Evolutionary conservation across 192 early-diverging fungal genomes (phyloP).

Genomic region (Coemansia pectinata): DNA sequence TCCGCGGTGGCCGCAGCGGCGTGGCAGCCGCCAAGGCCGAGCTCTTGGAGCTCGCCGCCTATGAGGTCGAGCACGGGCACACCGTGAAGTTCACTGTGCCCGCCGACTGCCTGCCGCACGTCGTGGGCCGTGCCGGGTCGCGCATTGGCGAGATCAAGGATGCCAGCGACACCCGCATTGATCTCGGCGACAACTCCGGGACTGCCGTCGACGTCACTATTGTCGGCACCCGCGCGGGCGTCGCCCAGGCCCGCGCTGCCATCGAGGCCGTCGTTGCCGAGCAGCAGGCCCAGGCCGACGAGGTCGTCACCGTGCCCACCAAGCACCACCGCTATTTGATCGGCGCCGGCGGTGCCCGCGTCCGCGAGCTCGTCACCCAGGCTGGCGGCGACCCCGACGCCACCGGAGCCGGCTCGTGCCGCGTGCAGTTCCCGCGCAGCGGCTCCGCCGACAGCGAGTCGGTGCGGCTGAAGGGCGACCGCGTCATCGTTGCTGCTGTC

Average conservation of each 20-base stretch:
- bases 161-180: slow-evolving; percentile 72
- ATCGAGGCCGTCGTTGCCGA: slow-evolving; percentile 65
- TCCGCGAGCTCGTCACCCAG: slow-evolving; percentile 63
- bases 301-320: slow-evolving; percentile 52
- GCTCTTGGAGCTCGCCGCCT: slow-evolving; percentile 78
- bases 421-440: slow-evolving; percentile 65
- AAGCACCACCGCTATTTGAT: slow-evolving; percentile 69
- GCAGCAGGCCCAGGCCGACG: slow-evolving; percentile 59
- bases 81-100: slow-evolving; percentile 67
- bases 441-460: slow-evolving; percentile 54
- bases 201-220: slow-evolving; percentile 44
- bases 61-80: slow-evolving; percentile 78
- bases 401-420: slow-evolving; percentile 52
- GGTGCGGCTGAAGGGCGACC: slow-evolving; percentile 64
- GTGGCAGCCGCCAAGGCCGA: slow-evolving; percentile 77
- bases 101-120: slow-evolving; percentile 63
- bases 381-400: slow-evolving; percentile 62
- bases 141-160: slow-evolving; percentile 76
- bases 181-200: slow-evolving; percentile 52
- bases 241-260: slow-evolving; percentile 57
- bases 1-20: slow-evolving; percentile 83
- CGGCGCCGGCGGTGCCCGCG: slow-evolving; percentile 61
- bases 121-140: slow-evolving; percentile 77
- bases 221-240: slow-evolving; percentile 59
- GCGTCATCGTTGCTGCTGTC: slow-evolving; percentile 53